Percentiles rank a stretch among this genome's conserved stretches.
These are phyloP conservation scores for Beauveria brongniartii DNA, from an alignment of 2,329 filamentous ascomycete genomes.

Conservation along the genomic window DNA sequence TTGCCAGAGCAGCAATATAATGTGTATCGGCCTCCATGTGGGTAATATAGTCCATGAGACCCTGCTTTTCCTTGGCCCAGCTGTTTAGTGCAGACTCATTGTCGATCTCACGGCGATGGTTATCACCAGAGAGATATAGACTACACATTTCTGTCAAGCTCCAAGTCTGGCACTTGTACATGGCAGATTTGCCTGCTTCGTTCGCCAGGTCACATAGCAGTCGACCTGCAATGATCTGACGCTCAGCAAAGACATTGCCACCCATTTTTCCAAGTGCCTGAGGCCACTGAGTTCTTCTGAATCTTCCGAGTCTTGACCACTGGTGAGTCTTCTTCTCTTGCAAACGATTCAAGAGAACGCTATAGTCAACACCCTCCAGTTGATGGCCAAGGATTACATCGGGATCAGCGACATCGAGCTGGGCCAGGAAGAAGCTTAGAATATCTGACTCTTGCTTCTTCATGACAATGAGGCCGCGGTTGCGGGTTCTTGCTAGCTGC, in stretches of 20 bases:
- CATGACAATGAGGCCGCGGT: conserved; percentile 68
- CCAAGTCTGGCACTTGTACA: conserved; percentile 97
- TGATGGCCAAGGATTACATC: conserved; percentile 92
- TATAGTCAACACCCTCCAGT: conserved; percentile 95
- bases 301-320: conserved; percentile 86
- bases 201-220: conserved; percentile 91
- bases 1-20: conserved; percentile 83
- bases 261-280: conserved; percentile 76
- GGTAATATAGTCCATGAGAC: conserved; percentile 85
- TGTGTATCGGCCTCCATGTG: conserved; percentile 95
- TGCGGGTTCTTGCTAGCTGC: conserved; percentile 59
- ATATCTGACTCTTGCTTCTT: conserved; percentile 80
- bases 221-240: conserved; percentile 80
- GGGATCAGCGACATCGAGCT: conserved; percentile 80
- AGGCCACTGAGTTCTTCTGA: conserved; percentile 81
- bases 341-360: conserved; percentile 76
- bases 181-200: conserved; percentile 92
- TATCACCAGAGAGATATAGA: conserved; percentile 69
- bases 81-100: conserved; percentile 79
- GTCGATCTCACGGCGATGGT: conserved; percentile 74
- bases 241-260: conserved; percentile 86
- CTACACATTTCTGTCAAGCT: conserved; percentile 96
- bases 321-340: conserved; percentile 85
- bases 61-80: conserved; percentile 70
- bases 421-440: conserved; percentile 79